Conservation (phyloP, 257 asterid species). For the Fraxinus excelsior region DNA sequence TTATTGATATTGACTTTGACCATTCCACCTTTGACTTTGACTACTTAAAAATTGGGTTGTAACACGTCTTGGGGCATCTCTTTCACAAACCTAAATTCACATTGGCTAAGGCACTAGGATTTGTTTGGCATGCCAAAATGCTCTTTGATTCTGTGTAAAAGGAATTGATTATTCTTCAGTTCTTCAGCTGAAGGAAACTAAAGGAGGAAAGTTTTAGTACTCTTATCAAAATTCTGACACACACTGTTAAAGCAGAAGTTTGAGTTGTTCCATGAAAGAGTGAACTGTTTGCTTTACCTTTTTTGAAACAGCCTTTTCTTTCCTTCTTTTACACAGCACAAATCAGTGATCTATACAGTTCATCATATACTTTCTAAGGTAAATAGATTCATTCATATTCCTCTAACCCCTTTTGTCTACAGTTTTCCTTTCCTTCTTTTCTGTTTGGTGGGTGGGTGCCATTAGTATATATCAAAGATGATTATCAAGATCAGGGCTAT, state of each 20-base stretch:
- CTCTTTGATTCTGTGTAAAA: slow-evolving; percentile 60
- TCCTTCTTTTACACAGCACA: not conserved
- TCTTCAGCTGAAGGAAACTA: slow-evolving; percentile 37
- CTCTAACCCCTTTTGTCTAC: not conserved
- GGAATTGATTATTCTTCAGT: slow-evolving; percentile 40
- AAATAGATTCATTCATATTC: not conserved
- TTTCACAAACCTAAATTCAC: slow-evolving; percentile 48
- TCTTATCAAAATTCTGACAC: not conserved
- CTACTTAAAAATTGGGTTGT: too few species aligned
- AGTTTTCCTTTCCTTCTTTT: not conserved
- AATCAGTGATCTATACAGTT: slow-evolving; percentile 1
- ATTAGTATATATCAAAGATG: not conserved
- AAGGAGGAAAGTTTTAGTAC: not conserved
- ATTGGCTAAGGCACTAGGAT: slow-evolving; percentile 63
- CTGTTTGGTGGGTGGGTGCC: not conserved
- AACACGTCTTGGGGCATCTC: slow-evolving; percentile 46
- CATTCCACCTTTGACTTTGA: too few species aligned
- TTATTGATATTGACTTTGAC: too few species aligned
- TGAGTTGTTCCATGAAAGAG: not conserved
- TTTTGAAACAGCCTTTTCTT: not conserved
- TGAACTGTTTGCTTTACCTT: too few species aligned
- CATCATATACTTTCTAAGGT: not conserved
- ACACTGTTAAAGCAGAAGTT: slow-evolving; percentile 16
- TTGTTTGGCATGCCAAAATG: slow-evolving; percentile 78
- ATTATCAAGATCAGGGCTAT: not conserved